Conservation (phyloP, 768 basidiomycete genomes). For the Kwoniella pini region DNA sequence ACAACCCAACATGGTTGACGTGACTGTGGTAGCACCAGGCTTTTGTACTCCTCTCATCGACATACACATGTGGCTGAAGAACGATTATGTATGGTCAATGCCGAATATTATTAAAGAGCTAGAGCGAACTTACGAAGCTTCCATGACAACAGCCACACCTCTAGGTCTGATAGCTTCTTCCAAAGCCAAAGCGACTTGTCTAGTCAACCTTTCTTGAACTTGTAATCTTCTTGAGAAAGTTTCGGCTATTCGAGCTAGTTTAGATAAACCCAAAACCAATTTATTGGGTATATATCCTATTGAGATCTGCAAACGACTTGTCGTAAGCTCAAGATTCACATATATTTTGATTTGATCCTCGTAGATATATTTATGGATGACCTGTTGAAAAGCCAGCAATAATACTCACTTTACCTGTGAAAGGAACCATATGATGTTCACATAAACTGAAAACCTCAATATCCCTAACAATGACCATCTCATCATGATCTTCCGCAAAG, state of each 20-base stretch:
- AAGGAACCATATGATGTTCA: constrained; percentile 98
- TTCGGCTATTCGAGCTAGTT: constrained; percentile 94
- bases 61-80: constrained; percentile 91
- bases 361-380: no score
- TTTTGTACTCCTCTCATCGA: constrained; percentile 99
- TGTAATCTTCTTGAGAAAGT: constrained; percentile 94
- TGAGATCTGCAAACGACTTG: constrained; percentile 67
- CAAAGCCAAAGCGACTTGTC: constrained; percentile 96
- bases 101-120: not conserved
- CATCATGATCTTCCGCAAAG: constrained; percentile 98
- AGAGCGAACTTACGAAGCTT: constrained; percentile 75
- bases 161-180: constrained; percentile 97
- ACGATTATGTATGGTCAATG: not conserved
- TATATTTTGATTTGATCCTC: no score
- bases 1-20: constrained; percentile 96
- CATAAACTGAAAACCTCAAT: constrained; percentile 96
- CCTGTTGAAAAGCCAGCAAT: no score
- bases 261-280: constrained; percentile 90
- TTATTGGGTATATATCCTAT: constrained; percentile 97
- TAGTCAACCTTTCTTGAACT: constrained; percentile 95
- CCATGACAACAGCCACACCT: constrained; percentile 99
- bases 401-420: constrained; percentile 88
- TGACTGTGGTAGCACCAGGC: constrained; percentile 90
- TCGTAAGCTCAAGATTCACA: no score
- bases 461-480: constrained; percentile 97